phyloP scores from a whole-genome alignment of 306 rosid genomes.

The Arachis stenosperma region DNA sequence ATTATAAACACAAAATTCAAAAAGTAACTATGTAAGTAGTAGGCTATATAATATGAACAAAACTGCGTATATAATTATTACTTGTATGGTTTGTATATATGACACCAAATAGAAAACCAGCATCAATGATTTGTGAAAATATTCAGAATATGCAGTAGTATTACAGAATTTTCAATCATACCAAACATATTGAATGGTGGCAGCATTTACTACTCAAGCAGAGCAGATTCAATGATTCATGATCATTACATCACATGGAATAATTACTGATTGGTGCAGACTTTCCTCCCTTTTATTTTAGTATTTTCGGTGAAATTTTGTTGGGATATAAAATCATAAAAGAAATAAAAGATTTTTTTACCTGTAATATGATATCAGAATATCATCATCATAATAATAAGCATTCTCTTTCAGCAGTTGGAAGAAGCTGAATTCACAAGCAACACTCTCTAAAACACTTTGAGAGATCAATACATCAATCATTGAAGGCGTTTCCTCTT shows the following conservation, averaged over 20 bases:
- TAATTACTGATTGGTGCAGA: conserved; percentile 11
- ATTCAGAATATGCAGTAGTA: conserved; percentile 4
- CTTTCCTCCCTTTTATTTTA: neutral
- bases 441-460: neutral
- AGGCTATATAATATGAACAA: neutral
- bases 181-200: neutral
- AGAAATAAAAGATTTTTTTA: neutral
- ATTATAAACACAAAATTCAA: too few relatives aligned
- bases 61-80: neutral
- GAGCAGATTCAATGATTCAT: conserved; percentile 21
- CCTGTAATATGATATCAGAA: conserved; percentile 11
- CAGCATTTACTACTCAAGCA: conserved; percentile 18
- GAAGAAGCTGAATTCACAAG: conserved; percentile 10
- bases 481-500: neutral
- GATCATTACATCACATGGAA: conserved; percentile 30
- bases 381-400: neutral
- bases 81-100: neutral
- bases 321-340: too few relatives aligned
- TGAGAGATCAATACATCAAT: neutral
- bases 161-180: neutral
- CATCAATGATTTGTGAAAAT: neutral
- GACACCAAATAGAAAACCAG: neutral
- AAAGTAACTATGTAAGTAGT: neutral
- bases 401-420: neutral
- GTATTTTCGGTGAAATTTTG: neutral